Conservation (phyloP, 805 yeast genomes). For the Kuraishia ogatae region DNA sequence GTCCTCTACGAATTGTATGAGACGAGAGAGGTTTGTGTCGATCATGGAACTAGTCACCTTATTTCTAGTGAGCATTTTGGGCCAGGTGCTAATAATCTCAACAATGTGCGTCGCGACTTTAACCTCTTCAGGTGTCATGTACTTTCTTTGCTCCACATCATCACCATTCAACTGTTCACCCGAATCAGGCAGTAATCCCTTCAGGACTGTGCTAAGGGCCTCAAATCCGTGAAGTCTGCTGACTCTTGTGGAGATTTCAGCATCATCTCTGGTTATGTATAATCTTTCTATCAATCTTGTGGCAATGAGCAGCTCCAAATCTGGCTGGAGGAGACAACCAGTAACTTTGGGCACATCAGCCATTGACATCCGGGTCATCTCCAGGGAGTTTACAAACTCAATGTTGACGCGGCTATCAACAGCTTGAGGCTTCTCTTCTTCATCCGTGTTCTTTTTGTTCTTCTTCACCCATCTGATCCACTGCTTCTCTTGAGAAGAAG, state of each 20-base stretch:
- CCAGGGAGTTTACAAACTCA: conserved; percentile 54
- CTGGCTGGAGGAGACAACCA: conserved; percentile 66
- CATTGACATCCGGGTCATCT: conserved; percentile 39
- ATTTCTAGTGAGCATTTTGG: conserved; percentile 59
- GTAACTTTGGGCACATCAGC: conserved; percentile 69
- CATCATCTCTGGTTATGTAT: conserved; percentile 39
- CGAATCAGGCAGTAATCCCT: conserved; percentile 17
- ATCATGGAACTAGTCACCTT: conserved; percentile 69
- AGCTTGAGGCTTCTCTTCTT: conserved; percentile 5
- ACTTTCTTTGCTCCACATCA: conserved; percentile 1
- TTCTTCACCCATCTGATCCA: conserved; percentile 59
- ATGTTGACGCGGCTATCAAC: conserved; percentile 53
- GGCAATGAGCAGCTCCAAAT: conserved; percentile 58
- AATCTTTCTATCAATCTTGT: conserved; percentile 63
- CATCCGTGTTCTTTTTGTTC: conserved; percentile 1
- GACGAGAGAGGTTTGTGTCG: conserved; percentile 47
- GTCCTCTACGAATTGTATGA: conserved; percentile 21
- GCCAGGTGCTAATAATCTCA: conserved; percentile 54
- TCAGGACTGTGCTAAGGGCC: conserved; percentile 56
- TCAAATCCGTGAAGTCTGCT: conserved; percentile 83
- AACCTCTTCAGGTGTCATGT: conserved; percentile 21
- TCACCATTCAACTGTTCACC: conserved; percentile 1
- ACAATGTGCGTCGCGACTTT: conserved; percentile 40
- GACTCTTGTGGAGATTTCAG: conserved; percentile 44
- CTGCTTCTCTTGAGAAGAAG: conserved; percentile 55